Conservation (phyloP, 306 rosid species). For the Biancaea sappan region DNA sequence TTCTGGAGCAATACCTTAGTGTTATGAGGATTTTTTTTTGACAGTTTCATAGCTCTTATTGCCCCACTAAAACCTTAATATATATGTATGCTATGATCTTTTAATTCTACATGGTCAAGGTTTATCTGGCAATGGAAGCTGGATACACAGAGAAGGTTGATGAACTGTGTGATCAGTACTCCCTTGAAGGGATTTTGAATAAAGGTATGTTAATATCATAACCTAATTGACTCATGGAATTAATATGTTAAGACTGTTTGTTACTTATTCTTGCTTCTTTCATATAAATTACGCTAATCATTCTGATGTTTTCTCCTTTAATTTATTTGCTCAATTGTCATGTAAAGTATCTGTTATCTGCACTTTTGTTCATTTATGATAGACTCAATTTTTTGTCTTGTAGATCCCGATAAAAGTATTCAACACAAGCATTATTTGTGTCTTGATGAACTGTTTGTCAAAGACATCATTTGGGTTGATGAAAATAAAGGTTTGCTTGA, state of each 20-base stretch:
- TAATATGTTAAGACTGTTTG: neutral
- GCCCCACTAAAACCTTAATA: neutral
- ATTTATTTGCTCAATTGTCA: neutral
- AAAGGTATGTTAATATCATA: conserved; percentile 50
- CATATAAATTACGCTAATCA: neutral
- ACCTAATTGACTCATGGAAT: neutral
- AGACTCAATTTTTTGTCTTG: conserved; percentile 31
- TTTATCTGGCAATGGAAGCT: conserved; percentile 97
- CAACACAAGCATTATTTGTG: conserved; percentile 59
- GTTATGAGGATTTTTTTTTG: neutral
- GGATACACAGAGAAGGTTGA: conserved; percentile 91
- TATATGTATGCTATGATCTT: conserved; percentile 20
- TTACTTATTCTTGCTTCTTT: neutral
- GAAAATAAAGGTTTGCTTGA: conserved; percentile 60
- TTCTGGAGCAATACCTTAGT: conserved; percentile 17
- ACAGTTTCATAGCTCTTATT: conserved; percentile 11
- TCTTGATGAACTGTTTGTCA: conserved; percentile 63
- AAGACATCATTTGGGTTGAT: conserved; percentile 82
- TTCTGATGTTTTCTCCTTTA: neutral
- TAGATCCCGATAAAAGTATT: conserved; percentile 63
- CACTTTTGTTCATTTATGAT: conserved; percentile 25
- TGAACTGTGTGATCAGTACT: conserved; percentile 77
- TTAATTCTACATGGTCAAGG: conserved; percentile 48
- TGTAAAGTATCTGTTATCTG: conserved; percentile 11
- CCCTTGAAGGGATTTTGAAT: conserved; percentile 64